These are phyloP conservation scores for Trichoderma pleuroti DNA, from an alignment of 2,329 filamentous ascomycete genomes.

Conservation along the genomic window DNA sequence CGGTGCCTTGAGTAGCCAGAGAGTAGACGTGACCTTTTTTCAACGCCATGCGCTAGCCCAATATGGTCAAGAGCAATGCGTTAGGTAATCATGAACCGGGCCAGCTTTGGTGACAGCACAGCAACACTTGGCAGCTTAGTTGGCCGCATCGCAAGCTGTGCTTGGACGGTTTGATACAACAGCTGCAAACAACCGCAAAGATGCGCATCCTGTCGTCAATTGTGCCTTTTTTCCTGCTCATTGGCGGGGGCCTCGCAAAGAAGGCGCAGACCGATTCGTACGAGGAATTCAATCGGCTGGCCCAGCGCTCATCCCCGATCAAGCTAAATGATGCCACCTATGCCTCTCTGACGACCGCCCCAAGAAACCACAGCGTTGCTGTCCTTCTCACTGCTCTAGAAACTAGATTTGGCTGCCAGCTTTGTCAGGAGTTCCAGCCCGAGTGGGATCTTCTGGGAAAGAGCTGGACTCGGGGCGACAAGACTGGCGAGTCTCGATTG, in stretches of 20 bases:
- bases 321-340: slow-evolving; percentile 77
- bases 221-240: slow-evolving; percentile 59
- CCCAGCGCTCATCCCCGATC: slow-evolving; percentile 62
- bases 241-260: slow-evolving; percentile 58
- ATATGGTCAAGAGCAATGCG: background rate
- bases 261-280: slow-evolving; percentile 65
- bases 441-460: slow-evolving; percentile 86
- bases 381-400: slow-evolving; percentile 87
- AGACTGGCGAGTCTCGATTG: slow-evolving; percentile 65
- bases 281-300: slow-evolving; percentile 64
- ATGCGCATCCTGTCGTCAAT: slow-evolving; percentile 69
- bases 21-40: background rate
- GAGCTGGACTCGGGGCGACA: slow-evolving; percentile 85
- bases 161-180: slow-evolving; percentile 9
- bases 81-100: background rate
- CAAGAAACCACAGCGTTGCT: slow-evolving; percentile 78
- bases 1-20: background rate
- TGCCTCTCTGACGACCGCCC: slow-evolving; percentile 67
- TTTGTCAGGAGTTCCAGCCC: slow-evolving; percentile 88
- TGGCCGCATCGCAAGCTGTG: slow-evolving; percentile 4
- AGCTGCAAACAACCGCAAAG: slow-evolving; percentile 33
- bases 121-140: slow-evolving; percentile 9
- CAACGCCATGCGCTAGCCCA: background rate
- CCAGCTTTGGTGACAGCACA: slow-evolving; percentile 11
- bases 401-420: slow-evolving; percentile 73